Conservation (phyloP, 1,139 yeast genomes). For the Zygoascus meyerae region DNA sequence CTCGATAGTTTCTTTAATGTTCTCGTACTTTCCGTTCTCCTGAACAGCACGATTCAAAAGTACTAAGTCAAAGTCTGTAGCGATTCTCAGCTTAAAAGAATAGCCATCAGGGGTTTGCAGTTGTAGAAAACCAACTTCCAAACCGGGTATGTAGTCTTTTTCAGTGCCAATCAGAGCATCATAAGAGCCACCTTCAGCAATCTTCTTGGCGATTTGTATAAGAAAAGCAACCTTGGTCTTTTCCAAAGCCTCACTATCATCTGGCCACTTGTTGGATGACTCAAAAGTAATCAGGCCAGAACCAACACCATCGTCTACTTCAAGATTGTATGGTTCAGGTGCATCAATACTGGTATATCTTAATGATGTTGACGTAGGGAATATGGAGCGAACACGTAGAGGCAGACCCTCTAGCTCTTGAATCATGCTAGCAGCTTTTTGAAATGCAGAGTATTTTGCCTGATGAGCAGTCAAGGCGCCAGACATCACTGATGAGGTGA, state of each 20-base stretch:
- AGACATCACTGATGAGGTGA: constrained; percentile 5
- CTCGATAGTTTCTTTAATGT: constrained; percentile 18
- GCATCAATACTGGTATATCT: constrained; percentile 68
- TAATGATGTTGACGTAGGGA: constrained; percentile 63
- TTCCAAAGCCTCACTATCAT: constrained; percentile 77
- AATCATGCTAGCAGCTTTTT: constrained; percentile 52
- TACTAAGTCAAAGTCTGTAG: constrained; percentile 76
- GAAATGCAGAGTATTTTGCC: constrained; percentile 58
- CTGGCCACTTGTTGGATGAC: constrained; percentile 92
- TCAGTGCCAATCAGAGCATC: constrained; percentile 58
- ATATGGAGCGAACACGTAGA: constrained; percentile 59
- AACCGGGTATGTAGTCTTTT: constrained; percentile 48
- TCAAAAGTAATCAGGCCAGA: constrained; percentile 83
- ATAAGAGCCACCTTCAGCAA: constrained; percentile 45
- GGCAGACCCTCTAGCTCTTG: constrained; percentile 55
- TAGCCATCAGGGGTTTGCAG: constrained; percentile 81
- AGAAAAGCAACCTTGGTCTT: constrained; percentile 87
- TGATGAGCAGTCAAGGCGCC: constrained; percentile 37
- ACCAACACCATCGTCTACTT: constrained; percentile 69
- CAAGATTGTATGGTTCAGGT: constrained; percentile 76
- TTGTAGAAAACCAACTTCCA: constrained; percentile 47
- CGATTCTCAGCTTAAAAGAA: constrained; percentile 68
- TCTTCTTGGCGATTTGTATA: constrained; percentile 58
- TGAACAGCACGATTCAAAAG: constrained; percentile 48
- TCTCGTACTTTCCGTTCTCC: constrained; percentile 34